Percentiles rank a stretch among this genome's conserved stretches.
phyloP scores from a whole-genome alignment of 306 rosid species.

The Rubus parviflorus region DNA sequence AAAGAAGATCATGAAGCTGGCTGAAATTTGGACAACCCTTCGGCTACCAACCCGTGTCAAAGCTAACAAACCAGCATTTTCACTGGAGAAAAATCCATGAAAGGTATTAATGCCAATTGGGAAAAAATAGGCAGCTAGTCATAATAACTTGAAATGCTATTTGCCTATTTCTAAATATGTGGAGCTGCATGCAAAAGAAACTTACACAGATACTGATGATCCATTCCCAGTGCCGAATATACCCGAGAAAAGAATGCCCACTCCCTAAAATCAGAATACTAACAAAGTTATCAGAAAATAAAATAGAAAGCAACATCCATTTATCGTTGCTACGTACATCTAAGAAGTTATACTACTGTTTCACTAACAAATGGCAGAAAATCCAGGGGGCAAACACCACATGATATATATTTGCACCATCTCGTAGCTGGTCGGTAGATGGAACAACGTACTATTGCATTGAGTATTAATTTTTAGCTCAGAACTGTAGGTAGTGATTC shows the following conservation, averaged over 20 bases:
- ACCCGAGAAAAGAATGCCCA: constrained; percentile 82
- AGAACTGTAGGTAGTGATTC: not conserved
- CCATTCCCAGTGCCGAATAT: constrained; percentile 94
- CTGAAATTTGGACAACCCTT: constrained; percentile 93
- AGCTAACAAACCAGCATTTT: constrained; percentile 91
- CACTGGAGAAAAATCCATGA: constrained; percentile 42
- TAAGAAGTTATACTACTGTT: not conserved
- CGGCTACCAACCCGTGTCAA: constrained; percentile 96
- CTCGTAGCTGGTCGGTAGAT: no score
- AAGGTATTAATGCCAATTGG: constrained; percentile 3
- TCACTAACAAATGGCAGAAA: not conserved
- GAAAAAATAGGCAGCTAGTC: not conserved
- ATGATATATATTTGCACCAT: not conserved
- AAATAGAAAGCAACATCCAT: not conserved
- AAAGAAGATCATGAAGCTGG: constrained; percentile 95
- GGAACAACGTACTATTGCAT: not conserved
- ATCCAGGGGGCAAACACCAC: not conserved
- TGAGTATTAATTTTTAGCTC: not conserved
- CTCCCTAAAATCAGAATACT: constrained; percentile 59
- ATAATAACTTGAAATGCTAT: not conserved
- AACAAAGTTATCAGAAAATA: not conserved
- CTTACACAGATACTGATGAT: constrained; percentile 89
- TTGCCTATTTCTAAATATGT: constrained; percentile 10
- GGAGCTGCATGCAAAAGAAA: constrained; percentile 26
- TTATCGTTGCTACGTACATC: not conserved